Conservation (phyloP, 805 yeast genomes). For the Priceomyces carsonii region DNA sequence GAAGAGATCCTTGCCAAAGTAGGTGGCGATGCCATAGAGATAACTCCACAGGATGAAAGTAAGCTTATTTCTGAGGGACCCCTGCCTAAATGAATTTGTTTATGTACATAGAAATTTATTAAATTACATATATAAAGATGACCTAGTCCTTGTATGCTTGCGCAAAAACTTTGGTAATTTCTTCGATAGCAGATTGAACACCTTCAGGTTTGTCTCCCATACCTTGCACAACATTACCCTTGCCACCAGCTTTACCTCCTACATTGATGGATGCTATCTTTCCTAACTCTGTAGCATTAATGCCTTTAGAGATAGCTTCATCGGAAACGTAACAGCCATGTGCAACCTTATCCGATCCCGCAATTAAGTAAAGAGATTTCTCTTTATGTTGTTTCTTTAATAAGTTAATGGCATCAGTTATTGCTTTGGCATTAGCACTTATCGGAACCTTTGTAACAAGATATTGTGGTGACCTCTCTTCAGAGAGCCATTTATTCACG, state of each 20-base stretch:
- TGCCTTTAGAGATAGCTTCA: constrained; percentile 64
- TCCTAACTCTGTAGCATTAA: constrained; percentile 77
- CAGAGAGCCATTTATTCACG: constrained; percentile 67
- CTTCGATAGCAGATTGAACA: constrained; percentile 70
- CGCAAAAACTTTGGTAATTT: constrained; percentile 58
- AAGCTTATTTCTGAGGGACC: constrained; percentile 35
- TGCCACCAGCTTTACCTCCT: constrained; percentile 99
- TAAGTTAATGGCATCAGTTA: constrained; percentile 86
- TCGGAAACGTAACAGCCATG: constrained; percentile 91
- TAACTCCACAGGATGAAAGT: constrained; percentile 58
- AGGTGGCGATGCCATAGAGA: constrained; percentile 53
- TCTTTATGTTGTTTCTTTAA: constrained; percentile 75
- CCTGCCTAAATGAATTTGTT: not conserved
- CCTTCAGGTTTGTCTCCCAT: constrained; percentile 83
- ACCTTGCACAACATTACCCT: constrained; percentile 95
- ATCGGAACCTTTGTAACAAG: constrained; percentile 71
- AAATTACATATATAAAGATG: not conserved
- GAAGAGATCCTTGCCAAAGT: constrained; percentile 45
- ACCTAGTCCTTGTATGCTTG: constrained; percentile 25
- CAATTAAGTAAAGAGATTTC: constrained; percentile 75
- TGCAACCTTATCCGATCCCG: constrained; percentile 83
- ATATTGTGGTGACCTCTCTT: constrained; percentile 52
- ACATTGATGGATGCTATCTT: constrained; percentile 65
- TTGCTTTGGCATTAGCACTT: constrained; percentile 86
- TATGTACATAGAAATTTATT: no score